phyloP scores from a whole-genome alignment of 331 rosid species.

The Pyrus hybrid region DNA sequence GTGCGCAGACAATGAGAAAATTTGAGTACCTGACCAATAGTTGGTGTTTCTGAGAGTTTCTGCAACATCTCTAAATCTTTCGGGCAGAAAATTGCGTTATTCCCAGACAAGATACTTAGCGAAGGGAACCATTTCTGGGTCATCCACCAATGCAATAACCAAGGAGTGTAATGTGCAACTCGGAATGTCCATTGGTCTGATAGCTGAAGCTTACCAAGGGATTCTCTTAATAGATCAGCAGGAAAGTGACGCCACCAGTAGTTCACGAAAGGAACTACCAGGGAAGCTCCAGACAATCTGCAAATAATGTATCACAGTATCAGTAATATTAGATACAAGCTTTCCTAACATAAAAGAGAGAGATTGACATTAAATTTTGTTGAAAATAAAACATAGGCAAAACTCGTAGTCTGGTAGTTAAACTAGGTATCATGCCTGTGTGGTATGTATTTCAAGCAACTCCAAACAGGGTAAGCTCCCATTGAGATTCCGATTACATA shows the following conservation, averaged over 20 bases:
- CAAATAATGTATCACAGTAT: not conserved
- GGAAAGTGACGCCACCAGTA: conserved; percentile 73
- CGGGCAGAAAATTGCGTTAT: not conserved
- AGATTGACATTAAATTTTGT: not conserved
- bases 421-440: conserved; percentile 39
- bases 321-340: not conserved
- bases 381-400: not conserved
- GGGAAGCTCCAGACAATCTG: conserved; percentile 71
- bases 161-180: conserved; percentile 62
- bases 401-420: not conserved
- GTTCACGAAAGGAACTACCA: conserved; percentile 64
- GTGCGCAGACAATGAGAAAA: not conserved
- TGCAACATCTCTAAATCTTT: conserved; percentile 41
- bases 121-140: conserved; percentile 69
- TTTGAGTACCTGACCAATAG: conserved; percentile 32
- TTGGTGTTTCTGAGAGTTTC: conserved; percentile 20
- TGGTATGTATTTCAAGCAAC: conserved; percentile 77
- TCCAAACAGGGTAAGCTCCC: conserved; percentile 62
- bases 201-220: conserved; percentile 23
- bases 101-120: conserved; percentile 15
- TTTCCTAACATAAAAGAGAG: not conserved
- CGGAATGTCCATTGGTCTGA: conserved; percentile 37
- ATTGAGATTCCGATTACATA: conserved; percentile 56
- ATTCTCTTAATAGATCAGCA: conserved; percentile 23
- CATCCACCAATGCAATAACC: conserved; percentile 79